Conservation (phyloP, 108 stramenopile species). For the Skeletonema menzelii region DNA sequence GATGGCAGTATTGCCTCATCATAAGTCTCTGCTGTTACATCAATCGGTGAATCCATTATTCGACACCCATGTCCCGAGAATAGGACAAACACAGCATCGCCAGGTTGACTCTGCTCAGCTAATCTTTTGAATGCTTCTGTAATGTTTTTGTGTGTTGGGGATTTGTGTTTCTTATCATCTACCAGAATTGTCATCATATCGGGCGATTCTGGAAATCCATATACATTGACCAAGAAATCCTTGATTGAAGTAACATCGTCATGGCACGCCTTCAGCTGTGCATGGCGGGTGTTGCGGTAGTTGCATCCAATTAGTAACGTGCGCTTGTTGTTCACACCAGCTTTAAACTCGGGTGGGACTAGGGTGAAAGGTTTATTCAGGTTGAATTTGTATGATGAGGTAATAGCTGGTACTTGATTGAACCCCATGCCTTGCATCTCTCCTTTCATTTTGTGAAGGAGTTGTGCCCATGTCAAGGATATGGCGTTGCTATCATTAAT, state of each 20-base stretch:
- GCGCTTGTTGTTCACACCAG: conserved; percentile 61
- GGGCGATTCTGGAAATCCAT: conserved; percentile 73
- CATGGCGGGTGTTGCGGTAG: conserved; percentile 60
- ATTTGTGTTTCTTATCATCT: conserved; percentile 74
- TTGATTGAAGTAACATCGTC: conserved; percentile 87
- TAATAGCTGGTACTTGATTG: conserved; percentile 72
- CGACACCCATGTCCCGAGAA: conserved; percentile 87
- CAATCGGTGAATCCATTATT: conserved; percentile 66
- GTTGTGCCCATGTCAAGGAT: conserved; percentile 69
- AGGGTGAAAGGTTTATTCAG: conserved; percentile 72
- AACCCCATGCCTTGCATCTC: conserved; percentile 83
- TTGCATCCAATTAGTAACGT: conserved; percentile 86
- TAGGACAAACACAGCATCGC: conserved; percentile 86
- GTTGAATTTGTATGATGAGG: conserved; percentile 74
- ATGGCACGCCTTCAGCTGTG: conserved; percentile 79
- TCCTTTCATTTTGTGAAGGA: conserved; percentile 81
- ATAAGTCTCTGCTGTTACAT: conserved; percentile 66
- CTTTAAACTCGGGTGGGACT: conserved; percentile 69
- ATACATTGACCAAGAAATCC: conserved; percentile 88
- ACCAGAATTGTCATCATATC: conserved; percentile 77
- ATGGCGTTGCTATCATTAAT: conserved; percentile 49
- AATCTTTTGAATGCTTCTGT: conserved; percentile 73
- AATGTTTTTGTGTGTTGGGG: conserved; percentile 79
- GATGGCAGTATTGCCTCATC: conserved; percentile 79
- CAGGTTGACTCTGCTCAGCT: conserved; percentile 79